These are phyloP conservation scores for Davidsoniella australis DNA, from an alignment of 2,329 filamentous ascomycete genomes.

Conservation along the genomic window DNA sequence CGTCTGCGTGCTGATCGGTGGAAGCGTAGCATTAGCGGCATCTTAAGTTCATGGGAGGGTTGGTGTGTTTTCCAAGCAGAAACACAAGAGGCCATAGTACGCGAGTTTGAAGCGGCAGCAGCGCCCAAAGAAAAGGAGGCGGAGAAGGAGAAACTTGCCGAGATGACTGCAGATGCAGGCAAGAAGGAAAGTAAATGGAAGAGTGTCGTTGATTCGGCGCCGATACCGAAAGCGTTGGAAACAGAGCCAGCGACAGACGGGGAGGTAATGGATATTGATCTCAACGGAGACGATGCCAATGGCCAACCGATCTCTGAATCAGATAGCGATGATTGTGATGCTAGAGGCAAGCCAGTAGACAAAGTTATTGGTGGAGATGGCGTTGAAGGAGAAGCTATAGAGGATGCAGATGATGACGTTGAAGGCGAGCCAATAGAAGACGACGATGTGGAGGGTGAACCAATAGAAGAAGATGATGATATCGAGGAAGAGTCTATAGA, in stretches of 20 bases:
- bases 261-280: conserved; percentile 25
- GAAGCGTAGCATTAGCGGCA: conserved; percentile 55
- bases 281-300: conserved; percentile 31
- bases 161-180: conserved; percentile 15
- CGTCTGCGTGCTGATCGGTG: conserved; percentile 69
- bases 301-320: conserved; percentile 30
- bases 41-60: conserved; percentile 55
- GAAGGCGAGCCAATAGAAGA: conserved; percentile 28
- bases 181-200: conserved; percentile 32
- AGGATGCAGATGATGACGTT: conserved; percentile 30
- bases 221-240: conserved; percentile 11
- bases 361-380: conserved; percentile 1
- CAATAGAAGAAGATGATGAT: conserved; percentile 22
- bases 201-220: conserved; percentile 24
- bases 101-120: conserved; percentile 40
- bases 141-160: conserved; percentile 16
- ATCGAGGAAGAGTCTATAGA: conserved; percentile 25
- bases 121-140: conserved; percentile 23
- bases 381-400: conserved; percentile 23
- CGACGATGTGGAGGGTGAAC: conserved; percentile 32
- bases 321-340: conserved; percentile 25
- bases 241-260: conserved; percentile 19
- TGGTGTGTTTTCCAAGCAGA: conserved; percentile 59
- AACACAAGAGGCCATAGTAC: conserved; percentile 53
- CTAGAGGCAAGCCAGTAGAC: neutral